Evolutionary conservation across 2,329 filamentous ascomycete species (phyloP).

Genomic region (Thyridium curvatum): DNA sequence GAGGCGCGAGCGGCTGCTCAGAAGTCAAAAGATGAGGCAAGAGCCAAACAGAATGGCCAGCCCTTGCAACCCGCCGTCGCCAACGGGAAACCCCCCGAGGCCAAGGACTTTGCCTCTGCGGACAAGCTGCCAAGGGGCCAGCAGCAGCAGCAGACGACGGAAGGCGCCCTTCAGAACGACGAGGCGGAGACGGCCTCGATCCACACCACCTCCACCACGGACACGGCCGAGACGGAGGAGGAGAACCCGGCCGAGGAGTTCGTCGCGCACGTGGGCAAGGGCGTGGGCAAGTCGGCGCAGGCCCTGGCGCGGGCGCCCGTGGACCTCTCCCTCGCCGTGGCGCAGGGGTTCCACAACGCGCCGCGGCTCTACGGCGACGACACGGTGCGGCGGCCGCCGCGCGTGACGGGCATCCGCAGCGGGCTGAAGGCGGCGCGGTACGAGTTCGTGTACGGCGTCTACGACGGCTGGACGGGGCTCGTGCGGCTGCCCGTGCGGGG

Average conservation of each 20-base stretch:
- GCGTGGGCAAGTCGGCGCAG: conserved; percentile 41
- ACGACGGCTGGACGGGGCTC: conserved; percentile 59
- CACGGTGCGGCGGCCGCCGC: conserved; percentile 56
- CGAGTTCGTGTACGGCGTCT: conserved; percentile 58
- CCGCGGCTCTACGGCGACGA: conserved; percentile 65
- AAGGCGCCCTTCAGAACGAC: not conserved
- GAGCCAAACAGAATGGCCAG: conserved; percentile 3
- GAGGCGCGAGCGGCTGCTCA: conserved; percentile 12
- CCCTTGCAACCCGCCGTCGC: too few species aligned
- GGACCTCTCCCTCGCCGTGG: conserved; percentile 53
- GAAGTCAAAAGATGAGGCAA: conserved; percentile 4
- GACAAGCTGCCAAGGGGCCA: not conserved
- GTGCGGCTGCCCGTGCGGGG: conserved; percentile 53
- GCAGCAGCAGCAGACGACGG: not conserved
- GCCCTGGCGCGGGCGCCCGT: conserved; percentile 53
- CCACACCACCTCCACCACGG: conserved; percentile 15
- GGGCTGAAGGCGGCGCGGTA: conserved; percentile 54
- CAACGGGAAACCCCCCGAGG: conserved; percentile 1
- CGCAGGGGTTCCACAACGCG: conserved; percentile 66
- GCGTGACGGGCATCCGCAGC: conserved; percentile 59
- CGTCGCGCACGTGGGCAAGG: conserved; percentile 43
- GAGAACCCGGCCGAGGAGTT: conserved; percentile 33
- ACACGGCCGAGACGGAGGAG: conserved; percentile 12
- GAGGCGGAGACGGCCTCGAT: conserved; percentile 7
- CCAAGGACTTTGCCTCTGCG: not conserved